Conservation (phyloP, 352 stramenopile genomes). For the Globisporangium parvum region DNA sequence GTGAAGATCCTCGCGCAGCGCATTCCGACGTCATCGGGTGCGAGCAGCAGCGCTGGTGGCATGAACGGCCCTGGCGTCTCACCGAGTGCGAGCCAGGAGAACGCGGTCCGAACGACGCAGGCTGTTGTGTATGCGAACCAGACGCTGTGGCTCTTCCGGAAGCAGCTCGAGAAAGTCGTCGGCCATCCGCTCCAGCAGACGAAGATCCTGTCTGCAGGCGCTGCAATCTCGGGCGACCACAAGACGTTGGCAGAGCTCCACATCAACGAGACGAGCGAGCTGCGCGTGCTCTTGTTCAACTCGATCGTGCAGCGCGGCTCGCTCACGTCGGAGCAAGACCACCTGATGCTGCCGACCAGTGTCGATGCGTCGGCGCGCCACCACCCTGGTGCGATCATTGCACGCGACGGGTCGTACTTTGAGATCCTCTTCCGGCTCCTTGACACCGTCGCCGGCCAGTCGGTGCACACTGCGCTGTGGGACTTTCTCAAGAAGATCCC, state of each 20-base stretch:
- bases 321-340: slow-evolving; percentile 30
- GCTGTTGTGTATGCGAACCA: slow-evolving; percentile 73
- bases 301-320: slow-evolving; percentile 55
- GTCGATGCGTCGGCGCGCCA: slow-evolving; percentile 17
- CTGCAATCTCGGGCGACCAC: slow-evolving; percentile 62
- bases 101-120: slow-evolving; percentile 52
- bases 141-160: slow-evolving; percentile 59
- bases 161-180: slow-evolving; percentile 68
- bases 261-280: slow-evolving; percentile 69
- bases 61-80: slow-evolving; percentile 15
- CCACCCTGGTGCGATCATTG: slow-evolving; percentile 64
- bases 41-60: slow-evolving; percentile 9
- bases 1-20: slow-evolving; percentile 79
- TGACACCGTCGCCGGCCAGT: slow-evolving; percentile 50
- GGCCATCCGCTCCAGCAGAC: slow-evolving; percentile 72
- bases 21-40: slow-evolving; percentile 41
- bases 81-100: slow-evolving; percentile 30
- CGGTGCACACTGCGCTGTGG: slow-evolving; percentile 69
- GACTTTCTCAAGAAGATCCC: slow-evolving; percentile 81
- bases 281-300: slow-evolving; percentile 81
- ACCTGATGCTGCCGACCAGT: slow-evolving; percentile 17
- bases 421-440: slow-evolving; percentile 80
- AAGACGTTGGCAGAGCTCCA: slow-evolving; percentile 80
- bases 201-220: slow-evolving; percentile 70
- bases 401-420: slow-evolving; percentile 66